Percentiles rank a stretch among this genome's conserved stretches.
Conservation (phyloP, 352 stramenopile genomes). For the Pythium phragmitis region DNA sequence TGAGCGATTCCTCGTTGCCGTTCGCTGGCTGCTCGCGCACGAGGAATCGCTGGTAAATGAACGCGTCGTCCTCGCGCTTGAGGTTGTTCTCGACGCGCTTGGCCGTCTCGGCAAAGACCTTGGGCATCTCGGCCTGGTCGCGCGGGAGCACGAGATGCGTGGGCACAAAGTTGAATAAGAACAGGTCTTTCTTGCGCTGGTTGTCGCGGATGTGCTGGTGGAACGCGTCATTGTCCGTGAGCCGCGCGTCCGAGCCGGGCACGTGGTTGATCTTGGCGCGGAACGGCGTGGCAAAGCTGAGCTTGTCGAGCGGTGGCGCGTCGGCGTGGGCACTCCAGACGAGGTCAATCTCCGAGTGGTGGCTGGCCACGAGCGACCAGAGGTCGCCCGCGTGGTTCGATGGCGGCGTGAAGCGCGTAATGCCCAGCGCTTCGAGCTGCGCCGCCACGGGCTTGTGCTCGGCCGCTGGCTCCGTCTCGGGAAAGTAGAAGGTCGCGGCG, state of each 20-base stretch:
- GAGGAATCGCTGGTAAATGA: slow-evolving; percentile 66
- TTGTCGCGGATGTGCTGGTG: slow-evolving; percentile 41
- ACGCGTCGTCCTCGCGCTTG: slow-evolving; percentile 46
- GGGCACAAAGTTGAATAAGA: slow-evolving; percentile 70
- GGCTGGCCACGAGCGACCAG: slow-evolving; percentile 43
- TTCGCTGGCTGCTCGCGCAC: slow-evolving; percentile 40
- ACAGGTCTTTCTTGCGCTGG: slow-evolving; percentile 56
- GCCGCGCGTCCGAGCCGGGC: slow-evolving; percentile 40
- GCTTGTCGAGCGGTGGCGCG: slow-evolving; percentile 32
- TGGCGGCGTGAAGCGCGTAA: slow-evolving; percentile 45
- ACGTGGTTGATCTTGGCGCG: slow-evolving; percentile 68
- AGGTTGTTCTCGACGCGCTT: slow-evolving; percentile 59
- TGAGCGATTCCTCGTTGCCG: slow-evolving; percentile 34
- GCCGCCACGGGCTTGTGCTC: slow-evolving; percentile 46
- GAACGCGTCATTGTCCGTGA: slow-evolving; percentile 49
- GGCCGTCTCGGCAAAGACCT: slow-evolving; percentile 38
- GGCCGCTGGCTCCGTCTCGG: slow-evolving; percentile 33
- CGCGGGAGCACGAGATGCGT: slow-evolving; percentile 58
- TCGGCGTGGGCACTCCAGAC: slow-evolving; percentile 49
- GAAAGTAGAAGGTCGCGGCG: slow-evolving; percentile 52
- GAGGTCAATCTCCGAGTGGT: slow-evolving; percentile 59
- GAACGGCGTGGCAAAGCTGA: slow-evolving; percentile 47
- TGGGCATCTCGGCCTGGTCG: slow-evolving; percentile 44
- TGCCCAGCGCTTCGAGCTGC: slow-evolving; percentile 50
- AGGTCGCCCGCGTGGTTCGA: slow-evolving; percentile 1